phyloP scores from a whole-genome alignment of 306 rosid genomes.

The Sphenostylis stenocarpa region DNA sequence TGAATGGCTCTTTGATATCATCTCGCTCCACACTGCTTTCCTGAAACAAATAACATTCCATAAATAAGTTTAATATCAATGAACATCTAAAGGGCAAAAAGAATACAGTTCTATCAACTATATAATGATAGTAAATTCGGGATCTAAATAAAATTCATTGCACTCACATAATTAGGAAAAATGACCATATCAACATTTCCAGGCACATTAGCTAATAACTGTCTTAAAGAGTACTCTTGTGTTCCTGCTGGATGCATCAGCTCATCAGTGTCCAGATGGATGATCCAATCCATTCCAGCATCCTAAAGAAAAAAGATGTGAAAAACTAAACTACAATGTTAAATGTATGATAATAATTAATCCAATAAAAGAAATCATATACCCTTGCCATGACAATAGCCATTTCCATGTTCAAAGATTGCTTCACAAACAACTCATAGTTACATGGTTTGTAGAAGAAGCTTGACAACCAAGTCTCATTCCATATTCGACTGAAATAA shows the following conservation, averaged over 20 bases:
- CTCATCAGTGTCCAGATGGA: conserved; percentile 97
- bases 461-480: conserved; percentile 93
- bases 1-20: conserved; percentile 90
- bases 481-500: conserved; percentile 88
- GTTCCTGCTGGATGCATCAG: conserved; percentile 74
- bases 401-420: conserved; percentile 97
- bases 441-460: conserved; percentile 98
- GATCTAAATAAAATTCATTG: conserved; percentile 22
- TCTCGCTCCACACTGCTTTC: conserved; percentile 94
- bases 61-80: conserved; percentile 18
- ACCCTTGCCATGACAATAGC: conserved; percentile 99
- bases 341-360: not conserved
- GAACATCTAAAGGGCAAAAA: conserved; percentile 16
- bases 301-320: conserved; percentile 49
- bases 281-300: conserved; percentile 90
- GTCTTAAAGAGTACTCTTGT: conserved; percentile 83
- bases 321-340: not conserved
- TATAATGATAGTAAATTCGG: conserved; percentile 9
- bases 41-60: conserved; percentile 52
- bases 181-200: conserved; percentile 87
- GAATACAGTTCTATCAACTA: conserved; percentile 20
- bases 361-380: conserved; percentile 35
- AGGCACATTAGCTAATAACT: conserved; percentile 78
- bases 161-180: conserved; percentile 94
- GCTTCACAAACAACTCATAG: conserved; percentile 97